These are phyloP conservation scores for Zelopaecilomyces penicillatus DNA, from an alignment of 2,329 filamentous ascomycete genomes.

Conservation along the genomic window DNA sequence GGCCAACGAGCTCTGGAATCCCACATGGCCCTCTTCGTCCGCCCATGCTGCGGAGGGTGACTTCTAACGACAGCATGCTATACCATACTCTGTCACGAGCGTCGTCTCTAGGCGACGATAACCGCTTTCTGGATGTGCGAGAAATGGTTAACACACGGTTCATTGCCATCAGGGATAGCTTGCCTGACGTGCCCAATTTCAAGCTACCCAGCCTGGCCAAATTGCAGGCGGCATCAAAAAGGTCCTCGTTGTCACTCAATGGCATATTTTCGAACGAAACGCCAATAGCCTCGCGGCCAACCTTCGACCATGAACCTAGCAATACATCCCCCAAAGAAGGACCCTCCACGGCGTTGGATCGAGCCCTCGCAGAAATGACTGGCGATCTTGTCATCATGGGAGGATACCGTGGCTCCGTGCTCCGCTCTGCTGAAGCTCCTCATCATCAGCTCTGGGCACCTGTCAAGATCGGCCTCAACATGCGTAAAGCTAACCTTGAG, in stretches of 20 bases:
- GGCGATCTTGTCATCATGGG: conserved; percentile 86
- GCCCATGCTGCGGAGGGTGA: conserved; percentile 23
- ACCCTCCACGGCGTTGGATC: conserved; percentile 36
- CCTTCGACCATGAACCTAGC: conserved; percentile 11
- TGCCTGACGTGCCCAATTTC: conserved; percentile 70
- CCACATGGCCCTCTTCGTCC: conserved; percentile 12
- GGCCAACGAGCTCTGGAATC: background rate
- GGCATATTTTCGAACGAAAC: conserved; percentile 19
- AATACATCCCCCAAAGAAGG: conserved; percentile 11
- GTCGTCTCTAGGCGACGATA: conserved; percentile 78
- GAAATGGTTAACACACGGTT: conserved; percentile 82
- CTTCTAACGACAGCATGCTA: conserved; percentile 64
- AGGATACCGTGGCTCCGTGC: conserved; percentile 82
- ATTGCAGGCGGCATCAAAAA: conserved; percentile 29
- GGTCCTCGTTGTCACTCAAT: conserved; percentile 25
- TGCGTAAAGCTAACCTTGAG: conserved; percentile 85
- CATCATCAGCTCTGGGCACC: conserved; percentile 91
- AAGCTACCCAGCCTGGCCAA: conserved; percentile 57
- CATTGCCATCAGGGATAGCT: conserved; percentile 84
- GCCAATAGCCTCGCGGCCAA: conserved; percentile 16
- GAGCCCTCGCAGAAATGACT: conserved; percentile 56
- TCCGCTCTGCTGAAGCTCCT: conserved; percentile 72
- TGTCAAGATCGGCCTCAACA: conserved; percentile 83
- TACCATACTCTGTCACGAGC: conserved; percentile 67
- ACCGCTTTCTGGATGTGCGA: conserved; percentile 68